A percentile compares a stretch with the other conserved stretches of the same genome.
These are phyloP conservation scores for Sodiomyces alkalinus DNA, from an alignment of 2,329 filamentous ascomycete genomes.

Conservation along the genomic window DNA sequence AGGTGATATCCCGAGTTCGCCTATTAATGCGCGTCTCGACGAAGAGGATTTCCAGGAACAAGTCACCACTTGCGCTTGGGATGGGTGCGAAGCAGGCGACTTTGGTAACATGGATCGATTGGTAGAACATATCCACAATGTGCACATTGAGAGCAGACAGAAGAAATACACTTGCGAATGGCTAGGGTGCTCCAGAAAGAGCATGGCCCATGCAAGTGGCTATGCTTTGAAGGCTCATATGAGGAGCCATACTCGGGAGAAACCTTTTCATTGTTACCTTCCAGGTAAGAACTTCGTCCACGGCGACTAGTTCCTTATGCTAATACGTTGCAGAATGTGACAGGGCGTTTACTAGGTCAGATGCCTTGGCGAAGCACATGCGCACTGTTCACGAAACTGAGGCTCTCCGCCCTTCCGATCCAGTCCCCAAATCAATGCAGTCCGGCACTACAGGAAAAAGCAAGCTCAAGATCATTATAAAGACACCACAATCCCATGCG, in stretches of 20 bases:
- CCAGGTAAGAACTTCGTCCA: conserved; percentile 45
- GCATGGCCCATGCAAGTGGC: conserved; percentile 81
- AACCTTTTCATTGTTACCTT: conserved; percentile 92
- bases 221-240: conserved; percentile 96
- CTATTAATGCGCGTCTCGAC: conserved; percentile 49
- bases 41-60: conserved; percentile 67
- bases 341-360: conserved; percentile 86
- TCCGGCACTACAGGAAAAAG: conserved; percentile 26
- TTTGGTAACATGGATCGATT: conserved; percentile 67
- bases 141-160: conserved; percentile 83
- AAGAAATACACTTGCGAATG: conserved; percentile 99
- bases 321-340: conserved; percentile 62
- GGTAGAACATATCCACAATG: conserved; percentile 75
- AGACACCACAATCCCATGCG: conserved; percentile 41
- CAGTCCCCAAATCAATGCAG: conserved; percentile 56
- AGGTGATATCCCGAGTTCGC: conserved; percentile 64
- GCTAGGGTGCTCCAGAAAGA: conserved; percentile 78
- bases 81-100: conserved; percentile 56
- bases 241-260: conserved; percentile 94
- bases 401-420: conserved; percentile 65
- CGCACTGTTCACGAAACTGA: conserved; percentile 97
- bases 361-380: conserved; percentile 96
- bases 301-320: neutral
- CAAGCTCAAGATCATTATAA: conserved; percentile 49
- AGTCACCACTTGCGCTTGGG: conserved; percentile 65